Percentiles rank a stretch among this genome's conserved stretches.
phyloP scores from a whole-genome alignment of 2,329 filamentous ascomycete species.

The Leptographium wingfieldii region DNA sequence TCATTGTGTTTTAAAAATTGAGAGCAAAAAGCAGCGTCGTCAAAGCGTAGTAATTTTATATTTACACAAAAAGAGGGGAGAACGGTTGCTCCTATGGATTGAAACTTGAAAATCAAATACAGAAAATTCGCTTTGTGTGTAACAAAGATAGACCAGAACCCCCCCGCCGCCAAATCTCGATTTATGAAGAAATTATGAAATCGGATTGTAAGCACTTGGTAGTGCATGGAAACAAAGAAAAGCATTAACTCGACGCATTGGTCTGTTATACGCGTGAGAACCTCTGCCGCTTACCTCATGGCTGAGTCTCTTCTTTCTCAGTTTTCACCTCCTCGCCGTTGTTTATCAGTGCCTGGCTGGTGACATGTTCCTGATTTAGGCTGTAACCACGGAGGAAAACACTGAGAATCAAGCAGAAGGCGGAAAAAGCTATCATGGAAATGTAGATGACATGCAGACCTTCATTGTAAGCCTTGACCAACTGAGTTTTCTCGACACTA shows the following conservation, averaged over 20 bases:
- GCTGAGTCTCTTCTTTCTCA: slow-evolving; percentile 1
- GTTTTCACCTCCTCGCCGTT: neutral
- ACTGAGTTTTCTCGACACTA: slow-evolving; percentile 25
- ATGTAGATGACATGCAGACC: slow-evolving; percentile 41
- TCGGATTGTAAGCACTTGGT: neutral
- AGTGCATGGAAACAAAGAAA: neutral
- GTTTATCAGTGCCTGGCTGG: slow-evolving; percentile 31
- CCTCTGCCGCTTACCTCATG: neutral
- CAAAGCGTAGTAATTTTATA: too few relatives aligned
- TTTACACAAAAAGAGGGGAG: too few relatives aligned
- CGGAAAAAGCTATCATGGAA: slow-evolving; percentile 37
- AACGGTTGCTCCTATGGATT: too few relatives aligned
- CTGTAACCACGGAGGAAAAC: slow-evolving; percentile 36
- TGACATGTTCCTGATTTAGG: slow-evolving; percentile 33
- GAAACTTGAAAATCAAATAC: neutral
- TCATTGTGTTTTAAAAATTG: too few relatives aligned
- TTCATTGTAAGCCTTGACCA: slow-evolving; percentile 31
- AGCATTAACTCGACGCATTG: neutral
- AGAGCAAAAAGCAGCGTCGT: too few relatives aligned
- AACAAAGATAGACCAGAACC: neutral
- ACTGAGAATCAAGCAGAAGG: slow-evolving; percentile 35
- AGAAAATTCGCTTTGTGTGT: neutral
- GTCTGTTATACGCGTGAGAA: neutral
- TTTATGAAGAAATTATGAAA: neutral
- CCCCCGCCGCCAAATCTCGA: neutral